phyloP scores from a whole-genome alignment of 805 yeast genomes.

The Candida ulmi region DNA sequence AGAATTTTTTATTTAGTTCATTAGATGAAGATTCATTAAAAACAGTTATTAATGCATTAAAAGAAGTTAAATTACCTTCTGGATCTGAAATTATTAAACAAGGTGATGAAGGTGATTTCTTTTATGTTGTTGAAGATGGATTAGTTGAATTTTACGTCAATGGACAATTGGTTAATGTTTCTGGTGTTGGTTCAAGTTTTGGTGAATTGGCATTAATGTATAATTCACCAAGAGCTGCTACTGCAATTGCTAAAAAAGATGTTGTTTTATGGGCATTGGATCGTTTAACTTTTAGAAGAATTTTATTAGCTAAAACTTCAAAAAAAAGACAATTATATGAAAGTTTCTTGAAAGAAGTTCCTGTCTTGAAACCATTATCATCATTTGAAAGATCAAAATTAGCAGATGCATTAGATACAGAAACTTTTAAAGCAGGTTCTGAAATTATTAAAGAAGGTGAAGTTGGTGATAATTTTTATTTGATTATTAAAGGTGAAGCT shows the following conservation, averaged over 20 bases:
- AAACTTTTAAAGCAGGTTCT: slow-evolving; percentile 62
- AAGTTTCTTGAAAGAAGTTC: slow-evolving; percentile 79
- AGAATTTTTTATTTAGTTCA: slow-evolving; percentile 80
- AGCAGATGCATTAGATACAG: slow-evolving; percentile 90
- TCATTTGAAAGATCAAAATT: slow-evolving; percentile 82
- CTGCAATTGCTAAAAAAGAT: slow-evolving; percentile 70
- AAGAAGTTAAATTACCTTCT: slow-evolving; percentile 56
- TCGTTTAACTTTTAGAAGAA: slow-evolving; percentile 87
- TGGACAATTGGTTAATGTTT: slow-evolving; percentile 55
- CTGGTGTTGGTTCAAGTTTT: slow-evolving; percentile 86
- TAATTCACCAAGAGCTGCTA: slow-evolving; percentile 96
- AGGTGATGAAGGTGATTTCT: slow-evolving; percentile 93
- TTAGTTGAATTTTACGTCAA: slow-evolving; percentile 75
- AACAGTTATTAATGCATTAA: slow-evolving; percentile 79
- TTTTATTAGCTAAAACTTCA: slow-evolving; percentile 83
- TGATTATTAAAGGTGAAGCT: slow-evolving; percentile 79
- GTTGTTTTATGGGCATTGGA: slow-evolving; percentile 88
- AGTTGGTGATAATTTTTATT: slow-evolving; percentile 66
- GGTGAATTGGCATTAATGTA: slow-evolving; percentile 98
- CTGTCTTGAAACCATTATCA: slow-evolving; percentile 67
- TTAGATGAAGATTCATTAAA: slow-evolving; percentile 73
- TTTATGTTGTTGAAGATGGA: slow-evolving; percentile 83
- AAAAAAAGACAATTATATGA: slow-evolving; percentile 89
- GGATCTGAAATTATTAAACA: slow-evolving; percentile 72
- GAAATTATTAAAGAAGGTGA: slow-evolving; percentile 85